These are phyloP conservation scores for Hibiscus mutabilis DNA, from an alignment of 345 rosid genomes.

Conservation along the genomic window DNA sequence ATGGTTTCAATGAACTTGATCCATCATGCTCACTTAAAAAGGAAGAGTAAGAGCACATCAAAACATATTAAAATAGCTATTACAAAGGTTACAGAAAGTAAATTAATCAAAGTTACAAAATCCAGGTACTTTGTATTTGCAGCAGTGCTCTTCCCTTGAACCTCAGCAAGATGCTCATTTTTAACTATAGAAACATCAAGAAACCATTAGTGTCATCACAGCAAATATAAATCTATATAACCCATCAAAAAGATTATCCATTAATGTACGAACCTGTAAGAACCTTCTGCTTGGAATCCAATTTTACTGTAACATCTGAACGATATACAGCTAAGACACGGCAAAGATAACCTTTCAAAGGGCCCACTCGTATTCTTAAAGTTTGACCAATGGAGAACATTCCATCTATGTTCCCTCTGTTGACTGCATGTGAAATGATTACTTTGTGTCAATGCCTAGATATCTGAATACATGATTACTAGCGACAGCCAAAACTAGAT, in stretches of 20 bases:
- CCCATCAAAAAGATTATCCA: constrained; percentile 5
- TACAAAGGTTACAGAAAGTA: constrained; percentile 3
- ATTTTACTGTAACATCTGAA: constrained; percentile 84
- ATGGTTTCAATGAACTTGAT: constrained; percentile 50
- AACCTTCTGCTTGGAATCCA: constrained; percentile 79
- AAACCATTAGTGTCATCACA: constrained; percentile 13
- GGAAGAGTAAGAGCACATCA: constrained; percentile 19
- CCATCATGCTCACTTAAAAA: constrained; percentile 56
- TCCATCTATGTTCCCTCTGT: constrained; percentile 58
- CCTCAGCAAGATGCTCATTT: constrained; percentile 83
- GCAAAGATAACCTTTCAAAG: constrained; percentile 88
- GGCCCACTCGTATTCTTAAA: constrained; percentile 85
- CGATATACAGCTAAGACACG: constrained; percentile 73
- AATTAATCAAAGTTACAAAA: constrained; percentile 1
- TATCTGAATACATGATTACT: constrained; percentile 3
- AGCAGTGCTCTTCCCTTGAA: constrained; percentile 60
- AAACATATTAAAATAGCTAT: constrained; percentile 13
- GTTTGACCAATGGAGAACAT: constrained; percentile 79
- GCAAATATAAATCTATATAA: constrained; percentile 2
- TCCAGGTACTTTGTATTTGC: constrained; percentile 34
- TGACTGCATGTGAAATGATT: constrained; percentile 48
- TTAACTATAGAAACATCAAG: constrained; percentile 50
- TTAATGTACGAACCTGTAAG: constrained; percentile 54
- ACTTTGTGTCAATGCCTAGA: constrained; percentile 11
- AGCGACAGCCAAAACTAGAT: not conserved